These are phyloP conservation scores for Aspergillus sp. DNA, from an alignment of 2,329 filamentous ascomycete species.

Conservation along the genomic window DNA sequence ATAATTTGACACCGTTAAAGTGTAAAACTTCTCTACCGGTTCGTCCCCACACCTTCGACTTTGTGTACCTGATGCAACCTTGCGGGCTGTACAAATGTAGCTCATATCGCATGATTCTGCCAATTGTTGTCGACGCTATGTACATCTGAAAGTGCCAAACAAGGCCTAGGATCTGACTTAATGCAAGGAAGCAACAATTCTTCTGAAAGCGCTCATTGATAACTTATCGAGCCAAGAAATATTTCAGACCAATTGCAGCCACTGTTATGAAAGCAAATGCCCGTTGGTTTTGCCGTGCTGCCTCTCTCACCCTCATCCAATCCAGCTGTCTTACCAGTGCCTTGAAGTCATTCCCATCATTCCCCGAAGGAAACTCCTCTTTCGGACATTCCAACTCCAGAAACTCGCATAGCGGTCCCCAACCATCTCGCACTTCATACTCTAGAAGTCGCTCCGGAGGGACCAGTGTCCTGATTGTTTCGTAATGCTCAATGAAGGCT, in stretches of 20 bases:
- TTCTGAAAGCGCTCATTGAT: too few species aligned
- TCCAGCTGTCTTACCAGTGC: not conserved
- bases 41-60: too few species aligned
- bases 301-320: not conserved
- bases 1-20: too few species aligned
- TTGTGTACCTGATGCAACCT: too few species aligned
- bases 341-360: not conserved
- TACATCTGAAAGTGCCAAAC: too few species aligned
- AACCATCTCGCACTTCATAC: slow-evolving; percentile 9
- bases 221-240: too few species aligned
- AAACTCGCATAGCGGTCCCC: slow-evolving; percentile 11
- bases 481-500: slow-evolving; percentile 9
- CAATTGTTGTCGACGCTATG: too few species aligned
- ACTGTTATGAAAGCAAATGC: not conserved
- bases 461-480: slow-evolving; percentile 1
- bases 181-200: too few species aligned
- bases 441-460: slow-evolving; percentile 6
- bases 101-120: too few species aligned
- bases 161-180: too few species aligned
- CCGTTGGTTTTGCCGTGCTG: not conserved
- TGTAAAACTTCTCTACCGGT: too few species aligned
- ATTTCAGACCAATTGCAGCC: not conserved
- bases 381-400: not conserved
- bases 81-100: too few species aligned
- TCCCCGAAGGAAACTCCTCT: not conserved